Conservation (phyloP, 345 rosid genomes). For the Laguncularia racemosa region DNA sequence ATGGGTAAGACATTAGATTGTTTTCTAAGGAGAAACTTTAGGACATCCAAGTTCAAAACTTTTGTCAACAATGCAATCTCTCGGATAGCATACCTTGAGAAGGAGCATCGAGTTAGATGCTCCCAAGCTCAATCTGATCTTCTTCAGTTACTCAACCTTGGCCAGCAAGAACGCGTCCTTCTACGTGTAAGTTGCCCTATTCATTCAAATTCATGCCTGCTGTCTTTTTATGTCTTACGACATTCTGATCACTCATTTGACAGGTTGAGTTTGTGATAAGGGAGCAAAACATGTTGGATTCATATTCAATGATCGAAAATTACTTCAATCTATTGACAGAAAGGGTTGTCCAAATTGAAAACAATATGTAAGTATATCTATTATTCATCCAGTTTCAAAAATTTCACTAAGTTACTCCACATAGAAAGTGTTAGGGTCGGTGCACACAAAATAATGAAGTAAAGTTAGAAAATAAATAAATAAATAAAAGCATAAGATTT, state of each 20-base stretch:
- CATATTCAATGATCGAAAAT: too few relatives aligned
- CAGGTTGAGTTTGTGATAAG: slow-evolving; percentile 35
- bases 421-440: too few relatives aligned
- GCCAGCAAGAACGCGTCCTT: slow-evolving; percentile 37
- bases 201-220: too few relatives aligned
- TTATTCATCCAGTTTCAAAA: not conserved
- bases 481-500: too few relatives aligned
- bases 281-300: slow-evolving; percentile 38
- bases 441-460: too few relatives aligned
- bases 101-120: slow-evolving; percentile 25
- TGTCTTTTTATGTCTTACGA: not conserved
- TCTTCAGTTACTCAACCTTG: slow-evolving; percentile 28
- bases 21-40: slow-evolving; percentile 27
- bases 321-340: too few relatives aligned
- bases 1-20: slow-evolving; percentile 23
- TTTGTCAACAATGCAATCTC: slow-evolving; percentile 30
- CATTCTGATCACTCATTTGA: not conserved
- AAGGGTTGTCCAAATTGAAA: slow-evolving; percentile 23
- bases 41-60: slow-evolving; percentile 30
- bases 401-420: not conserved
- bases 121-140: slow-evolving; percentile 35
- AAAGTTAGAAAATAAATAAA: too few relatives aligned
- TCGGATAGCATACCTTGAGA: slow-evolving; percentile 29
- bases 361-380: slow-evolving; percentile 18
- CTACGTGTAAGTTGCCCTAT: slow-evolving; percentile 9